Evolutionary conservation across 2,329 filamentous ascomycete species (phyloP).

Genomic region (Aureobasidium leucospermi): DNA sequence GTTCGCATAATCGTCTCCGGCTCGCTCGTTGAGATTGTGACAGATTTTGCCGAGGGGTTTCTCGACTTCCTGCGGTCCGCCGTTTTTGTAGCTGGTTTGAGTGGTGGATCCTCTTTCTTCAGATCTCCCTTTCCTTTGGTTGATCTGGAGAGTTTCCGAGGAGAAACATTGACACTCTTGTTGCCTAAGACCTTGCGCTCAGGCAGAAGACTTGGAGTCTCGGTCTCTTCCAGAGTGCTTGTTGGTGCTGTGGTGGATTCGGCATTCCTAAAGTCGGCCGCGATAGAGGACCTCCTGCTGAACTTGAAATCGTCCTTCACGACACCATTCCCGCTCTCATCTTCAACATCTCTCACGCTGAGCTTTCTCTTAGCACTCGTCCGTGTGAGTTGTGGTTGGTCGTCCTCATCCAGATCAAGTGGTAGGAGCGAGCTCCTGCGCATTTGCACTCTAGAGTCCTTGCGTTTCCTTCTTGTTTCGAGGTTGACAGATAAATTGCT

Average conservation of each 20-base stretch:
- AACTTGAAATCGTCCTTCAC: conserved; percentile 40
- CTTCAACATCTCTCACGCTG: conserved; percentile 45
- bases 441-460: conserved; percentile 40
- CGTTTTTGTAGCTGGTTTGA: conserved; percentile 14
- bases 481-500: conserved; percentile 38
- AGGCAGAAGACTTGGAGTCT: conserved; percentile 13
- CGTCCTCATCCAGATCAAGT: conserved; percentile 28
- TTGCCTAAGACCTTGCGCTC: conserved; percentile 36
- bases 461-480: conserved; percentile 46
- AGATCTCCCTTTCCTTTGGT: conserved; percentile 15
- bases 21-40: conserved; percentile 20
- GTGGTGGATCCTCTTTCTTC: conserved; percentile 16
- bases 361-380: conserved; percentile 53
- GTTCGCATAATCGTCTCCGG: conserved; percentile 14
- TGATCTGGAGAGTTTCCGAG: conserved; percentile 18
- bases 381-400: conserved; percentile 29
- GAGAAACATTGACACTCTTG: conserved; percentile 34
- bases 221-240: not conserved
- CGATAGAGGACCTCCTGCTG: conserved; percentile 28
- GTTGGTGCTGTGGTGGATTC: not conserved
- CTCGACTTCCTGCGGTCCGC: conserved; percentile 16
- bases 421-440: conserved; percentile 36
- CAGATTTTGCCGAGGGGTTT: not conserved
- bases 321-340: conserved; percentile 23
- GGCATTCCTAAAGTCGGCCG: not conserved